phyloP scores from a whole-genome alignment of 2,329 filamentous ascomycete genomes.

The Arthrobotrys megalospora region DNA sequence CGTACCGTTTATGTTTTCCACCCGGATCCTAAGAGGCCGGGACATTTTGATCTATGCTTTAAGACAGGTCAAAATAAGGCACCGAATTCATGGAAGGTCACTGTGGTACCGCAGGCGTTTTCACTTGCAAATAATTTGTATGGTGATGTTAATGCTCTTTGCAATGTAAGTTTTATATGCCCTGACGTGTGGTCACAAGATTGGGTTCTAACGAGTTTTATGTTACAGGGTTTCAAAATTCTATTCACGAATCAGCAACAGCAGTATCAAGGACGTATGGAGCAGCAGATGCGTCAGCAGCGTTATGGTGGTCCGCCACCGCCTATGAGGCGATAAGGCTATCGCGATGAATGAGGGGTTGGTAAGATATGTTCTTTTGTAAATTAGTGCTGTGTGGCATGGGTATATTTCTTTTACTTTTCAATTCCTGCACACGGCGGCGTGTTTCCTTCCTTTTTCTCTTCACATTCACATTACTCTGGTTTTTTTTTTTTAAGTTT shows the following conservation, averaged over 20 bases:
- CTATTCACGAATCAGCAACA: constrained; percentile 72
- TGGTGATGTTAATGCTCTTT: constrained; percentile 93
- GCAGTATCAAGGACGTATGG: constrained; percentile 49
- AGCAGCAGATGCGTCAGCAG: constrained; percentile 54
- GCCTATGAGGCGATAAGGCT: constrained; percentile 43
- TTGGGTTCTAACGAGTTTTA: neutral
- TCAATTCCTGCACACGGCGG: constrained; percentile 31
- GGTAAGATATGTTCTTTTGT: constrained; percentile 28
- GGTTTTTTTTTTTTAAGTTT: constrained; percentile 13
- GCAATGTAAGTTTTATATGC: constrained; percentile 75
- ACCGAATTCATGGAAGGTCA: constrained; percentile 79
- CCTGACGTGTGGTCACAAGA: no score
- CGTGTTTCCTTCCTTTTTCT: constrained; percentile 20
- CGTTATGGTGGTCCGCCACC: constrained; percentile 52
- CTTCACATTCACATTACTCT: constrained; percentile 18
- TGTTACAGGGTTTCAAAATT: constrained; percentile 73
- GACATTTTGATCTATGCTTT: constrained; percentile 97
- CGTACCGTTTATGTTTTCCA: constrained; percentile 96
- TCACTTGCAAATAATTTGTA: constrained; percentile 91
- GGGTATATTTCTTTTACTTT: constrained; percentile 18
- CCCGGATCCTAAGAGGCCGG: constrained; percentile 89
- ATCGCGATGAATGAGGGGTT: neutral
- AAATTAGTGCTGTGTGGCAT: constrained; percentile 38
- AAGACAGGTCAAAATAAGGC: constrained; percentile 84
- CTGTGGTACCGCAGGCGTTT: constrained; percentile 92